phyloP scores from a whole-genome alignment of 129 eudicot genomes.

The Pulicaria dysenterica region DNA sequence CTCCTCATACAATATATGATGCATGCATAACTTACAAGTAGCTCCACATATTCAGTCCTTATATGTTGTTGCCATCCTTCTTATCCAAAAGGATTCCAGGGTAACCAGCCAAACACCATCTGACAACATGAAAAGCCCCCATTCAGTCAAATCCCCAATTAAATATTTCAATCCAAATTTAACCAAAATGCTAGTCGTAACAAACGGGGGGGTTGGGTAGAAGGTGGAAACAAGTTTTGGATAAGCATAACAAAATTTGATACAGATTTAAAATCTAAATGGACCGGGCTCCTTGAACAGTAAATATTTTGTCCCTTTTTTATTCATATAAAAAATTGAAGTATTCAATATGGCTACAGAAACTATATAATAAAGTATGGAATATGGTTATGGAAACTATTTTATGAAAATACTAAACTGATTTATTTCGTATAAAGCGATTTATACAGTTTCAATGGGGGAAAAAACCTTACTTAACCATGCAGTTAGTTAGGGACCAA shows the following conservation, averaged over 20 bases:
- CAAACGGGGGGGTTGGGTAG: constrained; percentile 1
- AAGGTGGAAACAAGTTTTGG: neutral
- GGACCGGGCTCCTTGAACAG: neutral
- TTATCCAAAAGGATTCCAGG: constrained; percentile 12
- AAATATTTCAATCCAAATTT: neutral
- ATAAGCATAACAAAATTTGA: neutral
- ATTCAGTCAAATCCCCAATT: neutral
- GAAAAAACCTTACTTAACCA: too few relatives aligned
- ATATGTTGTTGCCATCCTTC: constrained; percentile 11
- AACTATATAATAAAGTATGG: neutral
- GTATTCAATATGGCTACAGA: neutral
- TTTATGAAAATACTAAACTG: neutral
- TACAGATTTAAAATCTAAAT: too few relatives aligned
- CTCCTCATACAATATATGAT: constrained; percentile 22
- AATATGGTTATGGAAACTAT: neutral
- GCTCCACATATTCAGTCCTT: constrained; percentile 15
- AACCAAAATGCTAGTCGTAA: neutral
- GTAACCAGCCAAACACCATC: constrained; percentile 15
- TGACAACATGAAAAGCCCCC: constrained; percentile 10
- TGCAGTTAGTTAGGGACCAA: too few relatives aligned
- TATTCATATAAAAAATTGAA: neutral
- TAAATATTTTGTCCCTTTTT: neutral
- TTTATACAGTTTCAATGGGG: too few relatives aligned
- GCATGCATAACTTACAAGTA: constrained; percentile 22
- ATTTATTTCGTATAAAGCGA: too few relatives aligned